Base-by-base conservation (phyloP, 139 green algal species). In the Penium margaritaceum region DNA sequence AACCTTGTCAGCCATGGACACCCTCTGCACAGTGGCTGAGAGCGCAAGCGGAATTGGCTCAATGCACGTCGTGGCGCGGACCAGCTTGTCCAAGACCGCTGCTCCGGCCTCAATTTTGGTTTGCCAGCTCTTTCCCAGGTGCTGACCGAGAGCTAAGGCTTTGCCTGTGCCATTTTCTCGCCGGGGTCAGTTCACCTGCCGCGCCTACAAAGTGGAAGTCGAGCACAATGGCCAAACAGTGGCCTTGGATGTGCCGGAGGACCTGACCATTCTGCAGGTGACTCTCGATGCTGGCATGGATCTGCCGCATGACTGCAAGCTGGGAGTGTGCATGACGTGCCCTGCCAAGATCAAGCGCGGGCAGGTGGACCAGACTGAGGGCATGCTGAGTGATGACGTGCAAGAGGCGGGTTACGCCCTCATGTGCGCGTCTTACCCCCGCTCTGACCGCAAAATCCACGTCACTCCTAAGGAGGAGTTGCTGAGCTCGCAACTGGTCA, bases 381-480 rank as follows among this genome's bases (percentile, higher is more conserved):
- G 71, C 30, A 82, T 82, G 75, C 55, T 82, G n/a, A 83, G 74
- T 24, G 75, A 82, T 30, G 75, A 82, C 73, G 75, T 82, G 7
- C 43, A 67, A 44, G 72, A 82, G 34, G 29, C 72, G 44, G 75
- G 75, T 2, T 82, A 83, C 32, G 75, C 47, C 24, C 54, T 82
- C 2, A 73, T 82, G 70, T 82, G 75, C 19, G 55, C 77, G 14
- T 80, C 75, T 12, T 68, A 82, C 19, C 72, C 72, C 29, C 77
- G 35, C 24, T 82, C 73, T 3, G 75, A 82, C 44, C 78, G 55
- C 37, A 82, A 81, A 75, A 82, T 82, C 9, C 51, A 35, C 39
- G 19, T 76, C 29, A 81, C 83, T 62, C 35, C 39, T 0, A 74
- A 82, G 41, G 75, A 81, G 32, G 73, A 80, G 73, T 34, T 80